These are phyloP conservation scores for Evansstolkia leycettana DNA, from an alignment of 495 filamentous ascomycete species.

Conservation along the genomic window DNA sequence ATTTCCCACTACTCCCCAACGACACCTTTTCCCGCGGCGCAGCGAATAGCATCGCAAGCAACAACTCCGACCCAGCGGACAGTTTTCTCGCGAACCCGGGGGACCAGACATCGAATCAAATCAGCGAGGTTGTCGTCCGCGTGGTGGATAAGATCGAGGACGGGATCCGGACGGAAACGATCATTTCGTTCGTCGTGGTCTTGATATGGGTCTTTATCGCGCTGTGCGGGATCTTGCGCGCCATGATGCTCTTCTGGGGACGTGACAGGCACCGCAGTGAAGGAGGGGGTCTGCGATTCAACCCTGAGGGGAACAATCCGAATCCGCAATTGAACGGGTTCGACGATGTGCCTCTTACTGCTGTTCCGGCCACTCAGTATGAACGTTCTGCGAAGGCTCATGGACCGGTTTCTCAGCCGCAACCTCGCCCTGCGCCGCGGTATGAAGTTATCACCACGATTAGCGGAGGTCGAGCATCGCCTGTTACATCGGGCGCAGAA, in stretches of 20 bases:
- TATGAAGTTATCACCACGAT: constrained; percentile 12
- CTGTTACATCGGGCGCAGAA: not conserved
- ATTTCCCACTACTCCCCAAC: constrained; percentile 64
- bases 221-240: constrained; percentile 58
- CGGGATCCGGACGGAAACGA: constrained; percentile 58
- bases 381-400: not conserved
- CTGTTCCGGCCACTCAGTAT: constrained; percentile 10
- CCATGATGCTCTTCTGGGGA: constrained; percentile 36
- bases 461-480: not conserved
- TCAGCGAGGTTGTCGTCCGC: constrained; percentile 59
- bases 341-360: constrained; percentile 20
- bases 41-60: constrained; percentile 41
- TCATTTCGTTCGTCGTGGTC: constrained; percentile 61
- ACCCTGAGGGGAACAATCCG: not conserved
- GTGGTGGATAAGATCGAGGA: constrained; percentile 50
- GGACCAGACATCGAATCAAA: constrained; percentile 58
- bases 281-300: constrained; percentile 28
- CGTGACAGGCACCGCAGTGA: constrained; percentile 33
- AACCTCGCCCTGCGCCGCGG: constrained; percentile 11
- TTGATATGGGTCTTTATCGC: constrained; percentile 64
- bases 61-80: constrained; percentile 33
- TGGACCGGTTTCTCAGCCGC: not conserved
- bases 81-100: constrained; percentile 67
- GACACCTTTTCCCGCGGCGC: constrained; percentile 80
- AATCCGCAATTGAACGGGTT: constrained; percentile 12